Evolutionary conservation across 805 yeast species (phyloP), one percentile per base, ranked within the genome.

Genomic region (Lipomyces spencermartinsiae): DNA sequence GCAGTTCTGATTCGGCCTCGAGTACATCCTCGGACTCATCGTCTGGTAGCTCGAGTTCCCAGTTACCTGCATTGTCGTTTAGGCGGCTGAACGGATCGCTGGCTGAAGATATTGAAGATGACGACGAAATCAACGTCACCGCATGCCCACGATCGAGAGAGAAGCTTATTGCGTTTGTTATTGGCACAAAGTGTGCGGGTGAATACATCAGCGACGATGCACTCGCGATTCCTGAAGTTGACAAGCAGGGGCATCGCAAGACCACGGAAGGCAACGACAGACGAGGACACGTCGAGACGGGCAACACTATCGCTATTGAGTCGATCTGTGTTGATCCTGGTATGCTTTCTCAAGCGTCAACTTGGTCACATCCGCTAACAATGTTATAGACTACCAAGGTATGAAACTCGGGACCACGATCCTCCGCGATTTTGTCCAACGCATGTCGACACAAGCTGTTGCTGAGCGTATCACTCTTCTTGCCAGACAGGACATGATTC

Each of bases 341-440:
- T 59, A 46, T 16, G 60, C 43, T 43, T 4, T 31, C 3, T 31
- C 8, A 1, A 12, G 31, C 39, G 10, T 12, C 19, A 16, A 56
- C 14, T 8, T 31, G 22, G n/a, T 25, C 29, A n/a, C 25, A 9
- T 6, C n/a, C n/a, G 49, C 49, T 29, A 14, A 25, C 53, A 37
- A 58, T 39, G 8, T 34, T 6, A 35, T 25, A 61, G 68, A 87
- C 53, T 92, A 87, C 84, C 92, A 89, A 77, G 91, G 93, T 67
- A 85, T 87, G 79, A 91, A 91, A 76, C 82, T 95, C 67, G 98
- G 97, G 8, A 86, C 97, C 14, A 81, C 93, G 67, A 80, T 94
- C 75, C 79, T 94, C 74, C 92, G 90, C 73, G 99, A 94, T 79
- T 95, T 91, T 80, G 85, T 93, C 69, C 98, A 95, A 78, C 91